Evolutionary conservation across 2,329 filamentous ascomycete genomes (phyloP).

Genomic region (Scytalidium lignicola): DNA sequence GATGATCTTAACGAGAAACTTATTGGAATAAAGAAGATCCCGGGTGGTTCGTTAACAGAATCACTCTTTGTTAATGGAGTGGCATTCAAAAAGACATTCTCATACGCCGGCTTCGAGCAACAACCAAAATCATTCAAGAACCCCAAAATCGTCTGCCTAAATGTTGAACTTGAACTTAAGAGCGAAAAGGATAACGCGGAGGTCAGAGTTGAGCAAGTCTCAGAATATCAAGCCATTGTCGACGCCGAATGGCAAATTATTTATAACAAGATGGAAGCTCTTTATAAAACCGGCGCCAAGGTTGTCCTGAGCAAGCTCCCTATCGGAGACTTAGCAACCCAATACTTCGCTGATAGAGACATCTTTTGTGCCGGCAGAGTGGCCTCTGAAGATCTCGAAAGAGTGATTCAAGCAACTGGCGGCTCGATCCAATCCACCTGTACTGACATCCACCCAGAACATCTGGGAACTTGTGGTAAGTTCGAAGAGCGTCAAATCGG

Average conservation of each 20-base stretch:
- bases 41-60: constrained; percentile 90
- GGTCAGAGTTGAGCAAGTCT: constrained; percentile 95
- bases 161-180: constrained; percentile 97
- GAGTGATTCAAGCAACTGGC: constrained; percentile 90
- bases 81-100: constrained; percentile 99
- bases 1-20: constrained; percentile 96
- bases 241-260: constrained; percentile 99
- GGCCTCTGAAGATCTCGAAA: constrained; percentile 85
- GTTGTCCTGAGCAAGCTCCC: constrained; percentile 95
- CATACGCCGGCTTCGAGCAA: constrained; percentile 98
- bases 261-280: constrained; percentile 96
- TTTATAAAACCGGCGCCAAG: constrained; percentile 92
- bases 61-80: constrained; percentile 97
- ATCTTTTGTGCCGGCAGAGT: constrained; percentile 98
- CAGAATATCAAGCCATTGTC: constrained; percentile 98
- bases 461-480: constrained; percentile 81
- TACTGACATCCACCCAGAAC: constrained; percentile 84
- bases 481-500: constrained; percentile 98
- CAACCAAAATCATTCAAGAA: constrained; percentile 93
- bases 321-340: constrained; percentile 94
- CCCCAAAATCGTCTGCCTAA: constrained; percentile 95
- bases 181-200: constrained; percentile 99
- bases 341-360: constrained; percentile 96
- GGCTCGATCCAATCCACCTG: constrained; percentile 92
- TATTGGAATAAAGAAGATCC: constrained; percentile 98